Conservation (phyloP, 2,329 filamentous ascomycete species). For the Claviceps sp. region DNA sequence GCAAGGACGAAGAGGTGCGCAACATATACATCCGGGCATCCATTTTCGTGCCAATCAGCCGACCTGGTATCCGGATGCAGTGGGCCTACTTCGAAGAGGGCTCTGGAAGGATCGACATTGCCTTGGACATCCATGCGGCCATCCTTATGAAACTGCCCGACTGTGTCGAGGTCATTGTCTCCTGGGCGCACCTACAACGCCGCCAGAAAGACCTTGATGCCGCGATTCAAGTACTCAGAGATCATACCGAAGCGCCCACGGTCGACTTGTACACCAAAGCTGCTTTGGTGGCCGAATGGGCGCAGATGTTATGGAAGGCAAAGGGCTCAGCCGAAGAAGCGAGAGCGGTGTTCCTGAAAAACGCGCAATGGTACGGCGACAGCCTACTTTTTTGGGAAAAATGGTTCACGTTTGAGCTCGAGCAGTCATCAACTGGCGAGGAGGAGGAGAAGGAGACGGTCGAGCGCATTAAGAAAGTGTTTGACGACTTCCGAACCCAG, state of each 20-base stretch:
- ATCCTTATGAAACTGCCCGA: slow-evolving; percentile 66
- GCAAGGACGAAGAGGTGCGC: slow-evolving; percentile 78
- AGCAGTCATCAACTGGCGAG: slow-evolving; percentile 57
- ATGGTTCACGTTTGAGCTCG: slow-evolving; percentile 79
- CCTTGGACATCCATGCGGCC: slow-evolving; percentile 71
- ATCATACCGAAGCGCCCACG: slow-evolving; percentile 59
- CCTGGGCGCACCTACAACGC: slow-evolving; percentile 74
- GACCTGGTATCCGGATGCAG: slow-evolving; percentile 71
- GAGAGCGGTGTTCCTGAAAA: slow-evolving; percentile 68
- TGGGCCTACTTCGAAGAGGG: slow-evolving; percentile 95
- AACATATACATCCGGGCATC: slow-evolving; percentile 84
- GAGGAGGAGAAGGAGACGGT: slow-evolving; percentile 56
- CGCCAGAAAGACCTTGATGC: slow-evolving; percentile 73
- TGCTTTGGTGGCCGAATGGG: slow-evolving; percentile 79
- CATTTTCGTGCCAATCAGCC: slow-evolving; percentile 78
- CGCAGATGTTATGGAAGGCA: slow-evolving; percentile 72
- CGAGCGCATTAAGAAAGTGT: slow-evolving; percentile 66
- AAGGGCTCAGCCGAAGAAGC: slow-evolving; percentile 72
- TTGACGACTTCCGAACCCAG: slow-evolving; percentile 60
- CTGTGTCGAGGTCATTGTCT: slow-evolving; percentile 76
- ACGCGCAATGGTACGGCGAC: slow-evolving; percentile 71
- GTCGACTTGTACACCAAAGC: slow-evolving; percentile 73
- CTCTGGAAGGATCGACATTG: slow-evolving; percentile 59
- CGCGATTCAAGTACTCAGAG: slow-evolving; percentile 71
- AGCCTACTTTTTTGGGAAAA: slow-evolving; percentile 82